phyloP scores from a whole-genome alignment of 108 stramenopile genomes.

The Conticribra weissflogii region DNA sequence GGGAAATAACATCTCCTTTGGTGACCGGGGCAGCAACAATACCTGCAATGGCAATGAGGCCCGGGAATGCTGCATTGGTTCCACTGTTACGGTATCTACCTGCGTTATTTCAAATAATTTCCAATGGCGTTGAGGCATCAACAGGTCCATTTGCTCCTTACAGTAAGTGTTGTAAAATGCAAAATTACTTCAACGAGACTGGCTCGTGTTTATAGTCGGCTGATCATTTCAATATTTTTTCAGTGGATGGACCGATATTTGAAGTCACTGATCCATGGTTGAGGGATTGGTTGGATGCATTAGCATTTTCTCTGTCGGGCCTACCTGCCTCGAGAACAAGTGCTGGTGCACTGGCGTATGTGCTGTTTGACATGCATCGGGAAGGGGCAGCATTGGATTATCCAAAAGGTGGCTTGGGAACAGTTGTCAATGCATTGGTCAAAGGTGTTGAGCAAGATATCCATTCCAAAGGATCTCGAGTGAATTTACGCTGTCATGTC shows the following conservation, averaged over 20 bases:
- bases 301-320: conserved; percentile 91
- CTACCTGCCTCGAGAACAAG: conserved; percentile 85
- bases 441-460: conserved; percentile 80
- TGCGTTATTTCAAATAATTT: conserved; percentile 60
- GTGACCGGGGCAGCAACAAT: conserved; percentile 66
- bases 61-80: conserved; percentile 63
- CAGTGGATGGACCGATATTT: conserved; percentile 62
- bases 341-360: conserved; percentile 94
- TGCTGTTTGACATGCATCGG: conserved; percentile 90
- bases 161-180: conserved; percentile 67
- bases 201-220: too few species aligned
- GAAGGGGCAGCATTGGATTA: conserved; percentile 86
- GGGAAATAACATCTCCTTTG: conserved; percentile 59
- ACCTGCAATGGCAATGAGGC: conserved; percentile 87
- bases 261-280: conserved; percentile 82
- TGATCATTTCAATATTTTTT: background rate
- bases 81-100: conserved; percentile 76
- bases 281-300: conserved; percentile 89
- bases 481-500: conserved; percentile 68
- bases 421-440: conserved; percentile 87
- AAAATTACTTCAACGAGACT: too few species aligned
- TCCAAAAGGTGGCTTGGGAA: conserved; percentile 83
- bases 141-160: conserved; percentile 81
- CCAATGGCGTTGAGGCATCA: conserved; percentile 62
- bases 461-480: conserved; percentile 45